phyloP scores from a whole-genome alignment of 164 flowering plant species.

The Chimonanthus salicifolius region DNA sequence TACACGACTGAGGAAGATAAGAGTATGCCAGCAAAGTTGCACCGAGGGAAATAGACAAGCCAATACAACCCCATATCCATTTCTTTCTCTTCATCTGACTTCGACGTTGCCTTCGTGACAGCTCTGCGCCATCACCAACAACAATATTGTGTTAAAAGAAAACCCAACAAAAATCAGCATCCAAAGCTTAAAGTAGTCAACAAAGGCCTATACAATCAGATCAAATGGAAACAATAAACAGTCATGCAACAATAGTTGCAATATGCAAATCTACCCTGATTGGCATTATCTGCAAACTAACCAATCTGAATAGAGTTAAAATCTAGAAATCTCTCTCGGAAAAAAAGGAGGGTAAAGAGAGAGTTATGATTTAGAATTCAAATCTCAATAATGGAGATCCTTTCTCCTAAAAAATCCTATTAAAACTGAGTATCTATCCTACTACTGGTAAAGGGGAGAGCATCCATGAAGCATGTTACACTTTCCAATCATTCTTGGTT shows the following conservation, averaged over 20 bases:
- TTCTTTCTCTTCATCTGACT: constrained; percentile 51
- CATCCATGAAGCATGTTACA: not conserved
- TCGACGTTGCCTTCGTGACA: constrained; percentile 9
- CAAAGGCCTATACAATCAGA: not conserved
- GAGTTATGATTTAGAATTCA: no score
- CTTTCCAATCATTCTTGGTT: no score
- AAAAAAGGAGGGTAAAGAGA: no score
- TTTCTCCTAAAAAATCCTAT: no score
- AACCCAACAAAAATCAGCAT: not conserved
- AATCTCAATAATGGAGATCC: no score
- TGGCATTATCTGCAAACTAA: not conserved
- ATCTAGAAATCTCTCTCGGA: no score
- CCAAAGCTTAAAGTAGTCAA: not conserved
- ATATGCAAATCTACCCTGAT: no score
- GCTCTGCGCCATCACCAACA: not conserved
- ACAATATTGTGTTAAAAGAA: not conserved
- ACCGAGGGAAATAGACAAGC: constrained; percentile 53
- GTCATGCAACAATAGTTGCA: not conserved
- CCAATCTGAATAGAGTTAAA: not conserved
- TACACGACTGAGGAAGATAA: constrained; percentile 29
- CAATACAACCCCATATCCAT: constrained; percentile 80
- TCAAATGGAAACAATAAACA: not conserved
- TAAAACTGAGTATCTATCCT: not conserved
- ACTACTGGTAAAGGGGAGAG: not conserved
- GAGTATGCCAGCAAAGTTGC: constrained; percentile 61